These are phyloP conservation scores for Annulohypoxylon moriforme DNA, from an alignment of 495 filamentous ascomycete species.

Conservation along the genomic window DNA sequence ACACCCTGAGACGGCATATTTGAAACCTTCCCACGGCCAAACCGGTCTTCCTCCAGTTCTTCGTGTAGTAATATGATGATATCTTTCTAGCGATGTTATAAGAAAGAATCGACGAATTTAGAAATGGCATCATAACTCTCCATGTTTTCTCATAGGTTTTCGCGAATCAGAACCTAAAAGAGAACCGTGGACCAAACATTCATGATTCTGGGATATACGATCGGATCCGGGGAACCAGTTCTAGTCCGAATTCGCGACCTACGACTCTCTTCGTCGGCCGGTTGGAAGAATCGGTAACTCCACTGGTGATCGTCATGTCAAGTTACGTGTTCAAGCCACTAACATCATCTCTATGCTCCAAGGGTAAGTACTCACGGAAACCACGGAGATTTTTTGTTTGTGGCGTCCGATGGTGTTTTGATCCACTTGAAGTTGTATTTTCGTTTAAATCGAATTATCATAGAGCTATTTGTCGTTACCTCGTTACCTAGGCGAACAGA, in stretches of 20 bases:
- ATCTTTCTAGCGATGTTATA: neutral
- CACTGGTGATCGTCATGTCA: neutral
- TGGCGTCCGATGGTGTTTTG: neutral
- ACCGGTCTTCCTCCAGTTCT: neutral
- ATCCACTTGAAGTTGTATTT: neutral
- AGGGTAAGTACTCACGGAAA: neutral
- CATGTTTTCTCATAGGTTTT: neutral
- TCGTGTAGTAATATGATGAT: slow-evolving; percentile 6
- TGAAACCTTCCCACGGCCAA: slow-evolving; percentile 3
- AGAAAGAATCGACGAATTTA: neutral
- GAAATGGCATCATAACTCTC: neutral
- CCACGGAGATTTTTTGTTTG: neutral
- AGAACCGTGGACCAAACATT: neutral
- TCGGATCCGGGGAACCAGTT: neutral
- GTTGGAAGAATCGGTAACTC: neutral
- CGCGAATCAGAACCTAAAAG: neutral
- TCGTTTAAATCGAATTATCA: neutral
- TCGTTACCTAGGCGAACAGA: neutral
- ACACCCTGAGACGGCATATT: neutral
- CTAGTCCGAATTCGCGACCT: neutral
- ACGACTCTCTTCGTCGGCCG: neutral
- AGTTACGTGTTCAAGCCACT: neutral
- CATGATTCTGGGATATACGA: neutral
- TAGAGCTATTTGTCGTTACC: neutral
- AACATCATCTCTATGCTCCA: neutral